phyloP scores from a whole-genome alignment of 129 eudicot species.

The Flaveria linearis region DNA sequence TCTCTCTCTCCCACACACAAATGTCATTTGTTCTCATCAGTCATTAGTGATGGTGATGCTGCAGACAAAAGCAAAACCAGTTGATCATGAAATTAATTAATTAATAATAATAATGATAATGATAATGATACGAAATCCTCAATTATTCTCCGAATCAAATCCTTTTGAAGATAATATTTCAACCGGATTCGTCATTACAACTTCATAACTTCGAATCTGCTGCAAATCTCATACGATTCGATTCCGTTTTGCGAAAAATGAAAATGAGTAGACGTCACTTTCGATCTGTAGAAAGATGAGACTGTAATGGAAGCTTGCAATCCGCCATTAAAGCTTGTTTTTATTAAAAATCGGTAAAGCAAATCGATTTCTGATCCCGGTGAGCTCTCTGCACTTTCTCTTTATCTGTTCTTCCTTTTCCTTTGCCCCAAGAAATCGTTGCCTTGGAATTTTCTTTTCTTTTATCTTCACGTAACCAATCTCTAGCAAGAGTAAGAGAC shows the following conservation, averaged over 20 bases:
- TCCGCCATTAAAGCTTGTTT: constrained; percentile 33
- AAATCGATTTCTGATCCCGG: constrained; percentile 51
- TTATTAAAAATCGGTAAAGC: constrained; percentile 38
- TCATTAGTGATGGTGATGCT: constrained; percentile 36
- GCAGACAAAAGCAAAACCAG: constrained; percentile 34
- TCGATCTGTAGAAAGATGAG: constrained; percentile 34
- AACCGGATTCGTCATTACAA: neutral
- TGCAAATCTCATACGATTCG: neutral
- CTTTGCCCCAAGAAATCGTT: constrained; percentile 42
- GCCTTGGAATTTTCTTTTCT: constrained; percentile 32
- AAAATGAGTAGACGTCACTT: constrained; percentile 27
- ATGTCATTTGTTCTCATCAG: constrained; percentile 3
- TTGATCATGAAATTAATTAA: neutral
- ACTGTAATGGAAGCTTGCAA: constrained; percentile 30
- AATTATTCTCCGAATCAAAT: constrained; percentile 22
- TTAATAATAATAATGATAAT: neutral
- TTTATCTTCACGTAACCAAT: constrained; percentile 24
- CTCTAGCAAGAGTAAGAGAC: neutral
- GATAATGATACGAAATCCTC: neutral
- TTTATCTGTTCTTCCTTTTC: constrained; percentile 37
- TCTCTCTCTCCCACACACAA: constrained; percentile 10
- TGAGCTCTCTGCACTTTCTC: constrained; percentile 37
- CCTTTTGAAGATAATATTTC: neutral
- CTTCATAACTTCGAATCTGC: constrained; percentile 15
- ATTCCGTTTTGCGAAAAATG: neutral